Conservation (phyloP, 345 rosid species). For the Ceriops zippeliana region DNA sequence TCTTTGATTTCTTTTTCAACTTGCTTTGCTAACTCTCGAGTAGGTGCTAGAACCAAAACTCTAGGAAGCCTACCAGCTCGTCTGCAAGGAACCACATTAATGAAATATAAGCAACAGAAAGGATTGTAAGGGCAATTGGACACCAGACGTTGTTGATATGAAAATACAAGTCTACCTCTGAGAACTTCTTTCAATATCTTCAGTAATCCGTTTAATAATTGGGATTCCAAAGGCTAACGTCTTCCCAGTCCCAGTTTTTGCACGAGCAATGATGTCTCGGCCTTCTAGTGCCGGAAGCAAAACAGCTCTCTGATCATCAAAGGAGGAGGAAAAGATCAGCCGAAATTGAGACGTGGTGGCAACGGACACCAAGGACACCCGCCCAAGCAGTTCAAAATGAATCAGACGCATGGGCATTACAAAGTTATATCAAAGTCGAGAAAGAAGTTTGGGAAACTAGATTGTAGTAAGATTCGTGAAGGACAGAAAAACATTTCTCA, state of each 20-base stretch:
- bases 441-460: too few species aligned
- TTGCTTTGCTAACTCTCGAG: conserved; percentile 89
- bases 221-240: conserved; percentile 97
- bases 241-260: conserved; percentile 99
- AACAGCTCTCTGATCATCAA: conserved; percentile 69
- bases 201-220: conserved; percentile 73
- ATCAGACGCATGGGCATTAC: too few species aligned
- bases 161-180: conserved; percentile 40
- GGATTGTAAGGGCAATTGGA: conserved; percentile 13
- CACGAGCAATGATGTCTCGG: conserved; percentile 89
- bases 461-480: too few species aligned
- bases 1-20: conserved; percentile 94
- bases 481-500: too few species aligned
- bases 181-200: conserved; percentile 43
- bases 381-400: too few species aligned
- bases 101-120: conserved; percentile 7
- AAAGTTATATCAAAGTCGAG: too few species aligned
- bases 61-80: conserved; percentile 71
- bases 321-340: neutral
- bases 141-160: too few species aligned
- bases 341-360: too few species aligned
- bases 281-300: conserved; percentile 81
- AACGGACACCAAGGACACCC: too few species aligned
- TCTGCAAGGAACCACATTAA: conserved; percentile 32
- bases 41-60: conserved; percentile 79